Evolutionary conservation across 306 rosid species (phyloP), one percentile per base, ranked within the genome.

Genomic region (Cicer chorassanicum): DNA sequence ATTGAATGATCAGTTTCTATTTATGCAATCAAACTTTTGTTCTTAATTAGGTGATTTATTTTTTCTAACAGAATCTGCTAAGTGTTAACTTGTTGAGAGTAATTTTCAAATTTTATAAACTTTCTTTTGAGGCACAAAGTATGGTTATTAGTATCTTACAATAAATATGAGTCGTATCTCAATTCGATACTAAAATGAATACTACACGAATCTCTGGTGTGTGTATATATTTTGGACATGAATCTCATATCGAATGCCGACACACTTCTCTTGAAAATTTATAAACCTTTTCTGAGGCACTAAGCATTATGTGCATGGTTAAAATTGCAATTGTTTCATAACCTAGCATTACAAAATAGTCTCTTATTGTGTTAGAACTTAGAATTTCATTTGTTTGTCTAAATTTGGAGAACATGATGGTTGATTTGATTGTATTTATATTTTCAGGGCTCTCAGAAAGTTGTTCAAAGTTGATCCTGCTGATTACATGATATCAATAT

Each of bases 401-500:
- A 68, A 36, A 54, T 29, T 18, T 19, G 24, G 6, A 19, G 65
- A 62, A 43, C 43, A 51, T 74, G 67, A 70, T 75, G 55, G 69
- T 71, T 67, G 39, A 11, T 81, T 80, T 65, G 29, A 19, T 83
- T 82, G 7, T 75, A 43, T 82, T 74, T 75, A 68, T 73, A 60
- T 78, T 74, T 80, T 66, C 82, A 91, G 99, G 89, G 87, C 99
- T 80, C 96, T 94, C 8, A 84, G 99, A 86, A 94, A 91, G 77
- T 82, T 94, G 83, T 94, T 94, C 80, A 87, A 90, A 82, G 99
- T 94, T 36, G 99, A 94, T 50, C 88, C 97, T 13, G 99, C 99
- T n/a, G 99, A 94, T 82, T 94, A 92, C 83, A 94, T 94, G 99
- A 45, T 94, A 68, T 94, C 99, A 4, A 85, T 94, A 75, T 94